Conservation (phyloP, 768 basidiomycete genomes). For the Russula dissimulans region DNA sequence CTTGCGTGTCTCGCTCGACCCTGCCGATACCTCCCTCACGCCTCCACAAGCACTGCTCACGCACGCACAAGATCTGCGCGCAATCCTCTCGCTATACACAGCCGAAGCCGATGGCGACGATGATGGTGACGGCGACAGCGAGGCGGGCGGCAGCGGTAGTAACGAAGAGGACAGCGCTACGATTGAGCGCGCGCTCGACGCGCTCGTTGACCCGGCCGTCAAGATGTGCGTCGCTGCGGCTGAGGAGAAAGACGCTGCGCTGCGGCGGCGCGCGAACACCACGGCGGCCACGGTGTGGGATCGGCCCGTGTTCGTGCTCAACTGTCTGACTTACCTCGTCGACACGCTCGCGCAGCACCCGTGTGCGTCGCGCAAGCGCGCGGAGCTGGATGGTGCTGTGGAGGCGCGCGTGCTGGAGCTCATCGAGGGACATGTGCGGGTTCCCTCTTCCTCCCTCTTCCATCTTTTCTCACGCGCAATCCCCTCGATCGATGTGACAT, state of each 20-base stretch:
- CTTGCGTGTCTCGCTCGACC: conserved; percentile 43
- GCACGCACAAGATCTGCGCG: conserved; percentile 73
- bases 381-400: conserved; percentile 48
- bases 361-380: conserved; percentile 57
- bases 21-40: conserved; percentile 58
- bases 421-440: conserved; percentile 74
- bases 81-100: conserved; percentile 61
- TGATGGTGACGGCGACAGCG: conserved; percentile 14
- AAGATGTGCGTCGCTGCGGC: conserved; percentile 62
- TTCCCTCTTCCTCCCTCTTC: neutral
- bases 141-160: neutral
- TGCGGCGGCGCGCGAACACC: conserved; percentile 29
- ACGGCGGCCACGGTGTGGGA: conserved; percentile 52
- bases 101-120: conserved; percentile 23
- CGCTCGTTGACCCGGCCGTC: conserved; percentile 77
- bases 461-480: conserved; percentile 5
- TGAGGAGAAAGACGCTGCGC: conserved; percentile 63
- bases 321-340: conserved; percentile 76
- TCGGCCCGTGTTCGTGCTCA: conserved; percentile 70
- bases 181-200: conserved; percentile 69
- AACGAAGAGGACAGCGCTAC: conserved; percentile 24
- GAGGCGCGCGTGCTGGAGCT: conserved; percentile 53
- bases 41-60: conserved; percentile 78
- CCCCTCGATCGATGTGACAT: neutral
- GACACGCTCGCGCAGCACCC: conserved; percentile 58